Base-by-base conservation (phyloP, 805 yeast species). In the Cyberlindnera maclurae region DNA sequence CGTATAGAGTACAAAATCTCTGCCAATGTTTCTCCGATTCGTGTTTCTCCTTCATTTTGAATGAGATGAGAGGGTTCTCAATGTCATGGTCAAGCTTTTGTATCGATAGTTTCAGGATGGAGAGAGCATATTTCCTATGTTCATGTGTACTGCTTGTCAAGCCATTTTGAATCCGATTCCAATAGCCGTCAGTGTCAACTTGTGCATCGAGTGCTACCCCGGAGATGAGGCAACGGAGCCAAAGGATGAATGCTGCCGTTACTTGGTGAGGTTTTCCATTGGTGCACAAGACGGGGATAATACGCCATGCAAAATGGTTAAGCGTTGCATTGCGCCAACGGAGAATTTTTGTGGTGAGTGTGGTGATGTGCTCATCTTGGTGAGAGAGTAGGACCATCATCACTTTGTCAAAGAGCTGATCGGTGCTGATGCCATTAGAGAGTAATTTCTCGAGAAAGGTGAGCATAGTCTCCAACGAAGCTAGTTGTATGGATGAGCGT, bases 1-100 rank as follows among this genome's bases (percentile, higher is more conserved):
- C 96, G 50, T 75, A 82, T 12, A 88, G 60, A 0, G 95, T 84
- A 20, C 77, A 67, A 51, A 68, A 88, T 42, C 84, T 70, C 31
- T 74, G 68, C 96, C 96, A 88, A 16, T 77, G 71, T 5, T 60
- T 63, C 15, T 73, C 51, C 31, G 67, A 64, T 15, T 40, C 40
- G 0, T 57, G 60, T 2, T 33, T 31, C 3, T 39, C n/a, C 3
- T 31, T 5, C 1, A 12, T 8, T 1, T 37, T 12, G 28, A 45
- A 48, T 1, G 37, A 12, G 8, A 57, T 31, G 9, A 51, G 57
- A 2, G 64, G 57, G 5, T 58, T 46, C 9, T 67, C 54, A 4
- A 77, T 42, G 12, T 57, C 47, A 0, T 42, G 36, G 2, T 41
- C 33, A 41, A 78, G 52, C 3, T 65, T 54, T 46, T 72, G 73